Percentiles rank a stretch among this genome's conserved stretches.
phyloP scores from a whole-genome alignment of 306 rosid species.

The Vigna angularis region DNA sequence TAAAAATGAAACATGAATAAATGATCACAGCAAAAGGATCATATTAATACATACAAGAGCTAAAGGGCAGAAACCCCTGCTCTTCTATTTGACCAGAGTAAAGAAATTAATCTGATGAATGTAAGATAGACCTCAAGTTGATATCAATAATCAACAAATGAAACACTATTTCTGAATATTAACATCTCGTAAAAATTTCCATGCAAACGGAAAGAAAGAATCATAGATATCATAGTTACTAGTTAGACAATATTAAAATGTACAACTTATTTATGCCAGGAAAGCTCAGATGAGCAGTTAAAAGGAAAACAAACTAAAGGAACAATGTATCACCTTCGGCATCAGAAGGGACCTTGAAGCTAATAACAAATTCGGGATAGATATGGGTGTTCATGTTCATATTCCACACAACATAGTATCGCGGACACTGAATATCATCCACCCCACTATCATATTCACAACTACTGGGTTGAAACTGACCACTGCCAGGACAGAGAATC shows the following conservation, averaged over 20 bases:
- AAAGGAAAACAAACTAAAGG: slow-evolving; percentile 33
- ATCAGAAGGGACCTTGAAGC: slow-evolving; percentile 70
- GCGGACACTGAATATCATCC: slow-evolving; percentile 77
- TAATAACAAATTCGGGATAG: slow-evolving; percentile 80
- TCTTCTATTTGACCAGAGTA: slow-evolving; percentile 49
- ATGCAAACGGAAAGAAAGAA: neutral
- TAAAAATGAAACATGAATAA: slow-evolving; percentile 31
- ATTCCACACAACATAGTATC: slow-evolving; percentile 69
- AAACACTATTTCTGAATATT: slow-evolving; percentile 39
- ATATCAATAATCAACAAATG: slow-evolving; percentile 42
- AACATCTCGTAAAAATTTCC: neutral
- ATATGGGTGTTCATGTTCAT: slow-evolving; percentile 84
- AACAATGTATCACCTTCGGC: slow-evolving; percentile 68
- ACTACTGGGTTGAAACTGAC: slow-evolving; percentile 77
- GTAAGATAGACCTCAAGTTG: slow-evolving; percentile 44
- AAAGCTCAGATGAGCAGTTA: slow-evolving; percentile 27
- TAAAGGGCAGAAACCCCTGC: slow-evolving; percentile 47
- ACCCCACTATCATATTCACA: slow-evolving; percentile 85
- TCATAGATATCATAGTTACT: slow-evolving; percentile 30
- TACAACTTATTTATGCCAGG: slow-evolving; percentile 10
- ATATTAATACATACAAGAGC: slow-evolving; percentile 45
- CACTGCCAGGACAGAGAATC: slow-evolving; percentile 63
- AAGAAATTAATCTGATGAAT: slow-evolving; percentile 43
- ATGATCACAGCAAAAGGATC: slow-evolving; percentile 39
- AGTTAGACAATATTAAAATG: neutral